Conservation (phyloP, 768 basidiomycete species). For the Guyanaporus albipodus region DNA sequence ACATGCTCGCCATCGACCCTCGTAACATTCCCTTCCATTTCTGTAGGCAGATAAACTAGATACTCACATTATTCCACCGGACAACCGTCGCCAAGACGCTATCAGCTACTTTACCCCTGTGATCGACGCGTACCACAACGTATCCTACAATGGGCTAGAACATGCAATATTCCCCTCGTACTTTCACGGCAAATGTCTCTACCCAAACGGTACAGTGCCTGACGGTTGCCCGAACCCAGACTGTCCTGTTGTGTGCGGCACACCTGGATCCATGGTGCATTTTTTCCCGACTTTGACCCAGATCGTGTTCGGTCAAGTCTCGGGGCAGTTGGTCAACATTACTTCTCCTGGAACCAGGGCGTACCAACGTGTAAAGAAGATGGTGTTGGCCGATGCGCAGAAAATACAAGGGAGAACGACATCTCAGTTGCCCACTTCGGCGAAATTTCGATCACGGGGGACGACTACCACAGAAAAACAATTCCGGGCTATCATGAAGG, state of each 20-base stretch:
- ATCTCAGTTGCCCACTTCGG: conserved; percentile 7
- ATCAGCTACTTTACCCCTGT: conserved; percentile 45
- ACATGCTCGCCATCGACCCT: neutral
- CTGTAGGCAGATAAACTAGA: conserved; percentile 37
- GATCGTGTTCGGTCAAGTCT: conserved; percentile 48
- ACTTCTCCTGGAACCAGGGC: conserved; percentile 36
- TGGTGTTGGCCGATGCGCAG: conserved; percentile 37
- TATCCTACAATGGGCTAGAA: conserved; percentile 43
- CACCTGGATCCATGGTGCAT: conserved; percentile 76
- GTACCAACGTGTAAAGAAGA: conserved; percentile 42
- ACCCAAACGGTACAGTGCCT: conserved; percentile 50
- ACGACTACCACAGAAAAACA: conserved; percentile 18
- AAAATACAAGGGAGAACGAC: conserved; percentile 8
- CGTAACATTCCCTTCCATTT: neutral
- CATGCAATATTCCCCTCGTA: conserved; percentile 61
- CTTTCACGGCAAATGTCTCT: conserved; percentile 76
- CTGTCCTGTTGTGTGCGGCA: conserved; percentile 75
- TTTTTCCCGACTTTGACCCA: conserved; percentile 49
- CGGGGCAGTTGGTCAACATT: conserved; percentile 32
- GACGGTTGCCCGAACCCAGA: conserved; percentile 75
- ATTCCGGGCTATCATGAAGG: conserved; percentile 34
- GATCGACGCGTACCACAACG: conserved; percentile 40
- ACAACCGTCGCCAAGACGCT: conserved; percentile 19
- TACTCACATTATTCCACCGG: conserved; percentile 30
- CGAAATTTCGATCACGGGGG: conserved; percentile 16